Base-by-base conservation (phyloP, 1,284 basidiomycete species). In the Trichosporon sp. region DNA sequence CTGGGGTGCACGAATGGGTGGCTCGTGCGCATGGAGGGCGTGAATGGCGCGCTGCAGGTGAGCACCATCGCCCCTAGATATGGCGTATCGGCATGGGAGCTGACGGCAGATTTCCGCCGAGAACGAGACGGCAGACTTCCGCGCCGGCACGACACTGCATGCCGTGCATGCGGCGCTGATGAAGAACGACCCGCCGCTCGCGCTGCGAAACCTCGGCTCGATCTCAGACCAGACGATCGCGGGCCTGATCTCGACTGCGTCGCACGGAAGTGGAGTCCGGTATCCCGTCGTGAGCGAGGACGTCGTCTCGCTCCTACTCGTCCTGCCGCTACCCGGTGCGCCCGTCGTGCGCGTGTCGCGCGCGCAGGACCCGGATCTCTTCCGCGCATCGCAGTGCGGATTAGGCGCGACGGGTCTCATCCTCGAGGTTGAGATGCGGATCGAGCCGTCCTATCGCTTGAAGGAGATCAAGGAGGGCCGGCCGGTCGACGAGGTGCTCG, bases 171-270 rank as follows among this genome's bases (percentile, higher is more conserved):
- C 77, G 19, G 65, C 76, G 19, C 90, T 98, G 68, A 89, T 88
- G 46, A 82, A 86, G n/a, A 86, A 91, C 76, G 87, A 87, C 37
- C 82, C 82, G 14, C 73, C 82, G 1, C 88, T 98, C 26, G 94
- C 95, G 61, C 91, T 99, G 88, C 90, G 89, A 79, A 97, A 94
- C 83, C 88, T 98, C 73, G 97, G 97, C 54, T 96, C 94, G 54
- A 98, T 99, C 80, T 96, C 94, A 51, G 94, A 98, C 83, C 96
- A 98, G 84, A 95, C 95, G 2, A 88, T 99, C 74, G 96, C 89
- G n/a, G 96, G 96, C 40, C 89, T 96, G 75, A 88, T 99, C 79
- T 91, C 94, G 10, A 99, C 97, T 59, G 94, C 94, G 2, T 96
- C 96, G 0, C 96, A 99, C 85, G 96, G 96, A 66, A 91, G 92